Percentiles rank a stretch among this genome's conserved stretches.
phyloP scores from a whole-genome alignment of 257 asterid species.

The Fraxinus americana region DNA sequence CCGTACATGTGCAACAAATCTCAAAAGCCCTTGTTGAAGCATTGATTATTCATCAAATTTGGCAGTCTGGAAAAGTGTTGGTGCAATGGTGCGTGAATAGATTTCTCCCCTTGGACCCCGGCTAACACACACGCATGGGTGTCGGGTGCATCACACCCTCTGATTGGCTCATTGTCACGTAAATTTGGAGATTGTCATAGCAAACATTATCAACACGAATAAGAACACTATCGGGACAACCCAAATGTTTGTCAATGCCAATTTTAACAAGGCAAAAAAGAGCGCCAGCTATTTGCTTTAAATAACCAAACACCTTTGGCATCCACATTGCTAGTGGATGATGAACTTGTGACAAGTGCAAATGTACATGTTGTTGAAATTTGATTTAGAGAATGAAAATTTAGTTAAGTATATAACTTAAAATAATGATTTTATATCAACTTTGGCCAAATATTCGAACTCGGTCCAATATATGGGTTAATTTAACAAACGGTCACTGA shows the following conservation, averaged over 20 bases:
- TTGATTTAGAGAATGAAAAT: too few species aligned
- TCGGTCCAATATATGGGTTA: too few species aligned
- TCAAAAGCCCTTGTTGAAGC: too few species aligned
- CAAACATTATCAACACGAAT: neutral
- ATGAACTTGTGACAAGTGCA: constrained; percentile 20
- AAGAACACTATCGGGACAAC: neutral
- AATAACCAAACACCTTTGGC: constrained; percentile 36
- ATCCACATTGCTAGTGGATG: constrained; percentile 40
- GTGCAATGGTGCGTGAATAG: neutral
- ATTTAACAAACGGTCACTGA: too few species aligned
- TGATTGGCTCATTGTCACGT: neutral
- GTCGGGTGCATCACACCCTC: neutral
- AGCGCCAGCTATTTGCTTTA: constrained; percentile 25
- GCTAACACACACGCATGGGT: neutral
- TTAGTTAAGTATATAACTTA: too few species aligned
- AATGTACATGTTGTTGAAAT: neutral
- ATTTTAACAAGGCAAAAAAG: constrained; percentile 25
- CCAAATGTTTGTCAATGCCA: constrained; percentile 45
- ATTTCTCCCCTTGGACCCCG: neutral
- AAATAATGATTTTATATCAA: too few species aligned
- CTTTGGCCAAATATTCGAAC: too few species aligned
- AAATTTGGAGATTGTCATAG: neutral
- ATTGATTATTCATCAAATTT: too few species aligned
- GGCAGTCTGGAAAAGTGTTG: neutral
- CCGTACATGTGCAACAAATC: too few species aligned